Base-by-base conservation (phyloP, 1,284 basidiomycete genomes). In the Cryptococcus sp. region DNA sequence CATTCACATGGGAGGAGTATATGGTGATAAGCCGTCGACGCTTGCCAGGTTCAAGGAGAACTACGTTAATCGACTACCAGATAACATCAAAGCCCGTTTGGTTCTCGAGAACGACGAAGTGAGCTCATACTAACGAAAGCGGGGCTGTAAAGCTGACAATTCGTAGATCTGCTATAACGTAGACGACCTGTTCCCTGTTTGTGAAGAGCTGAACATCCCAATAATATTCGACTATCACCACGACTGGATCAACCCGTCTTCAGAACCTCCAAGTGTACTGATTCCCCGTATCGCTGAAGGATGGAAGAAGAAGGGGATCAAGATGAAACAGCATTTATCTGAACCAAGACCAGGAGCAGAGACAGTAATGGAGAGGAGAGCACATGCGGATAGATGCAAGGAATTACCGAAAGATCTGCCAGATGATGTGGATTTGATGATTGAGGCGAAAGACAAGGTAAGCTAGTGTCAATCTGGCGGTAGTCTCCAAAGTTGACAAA, bases 101-200 rank as follows among this genome's bases (percentile, higher is more conserved):
- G 92, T 93, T 0, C 80, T 96, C 14, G 92, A 95, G 76, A 96
- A 95, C 61, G 92, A 95, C 68, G 92, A 94, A 79, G 88, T 88
- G 48, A 48, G 67, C 58, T 15, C 32, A 11, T 0, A 1, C 46
- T 3, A 14, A 14, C 31, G 13, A 3, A 35, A n/a, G 13, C 23
- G 23, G 23, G 23, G 23, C 23, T 23, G 23, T 23, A 23, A 4
- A 31, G 30, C 50, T 59, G 50, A 55, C 43, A 57, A 23, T 23
- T 23, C 37, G 14, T 35, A 90, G 88, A 82, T 94, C 62, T 91
- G 89, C 65, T 95, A 92, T 76, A 89, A 83, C 49, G 86, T 88
- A 1, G 89, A 90, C 60, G 91, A 95, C 59, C 79, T 95, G 5
- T 79, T 94, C 6, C 87, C 88, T 0, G 66, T 92, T 0, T 93